Conservation (phyloP, 1,139 yeast species). For the Yamadazyma epiphylla region DNA sequence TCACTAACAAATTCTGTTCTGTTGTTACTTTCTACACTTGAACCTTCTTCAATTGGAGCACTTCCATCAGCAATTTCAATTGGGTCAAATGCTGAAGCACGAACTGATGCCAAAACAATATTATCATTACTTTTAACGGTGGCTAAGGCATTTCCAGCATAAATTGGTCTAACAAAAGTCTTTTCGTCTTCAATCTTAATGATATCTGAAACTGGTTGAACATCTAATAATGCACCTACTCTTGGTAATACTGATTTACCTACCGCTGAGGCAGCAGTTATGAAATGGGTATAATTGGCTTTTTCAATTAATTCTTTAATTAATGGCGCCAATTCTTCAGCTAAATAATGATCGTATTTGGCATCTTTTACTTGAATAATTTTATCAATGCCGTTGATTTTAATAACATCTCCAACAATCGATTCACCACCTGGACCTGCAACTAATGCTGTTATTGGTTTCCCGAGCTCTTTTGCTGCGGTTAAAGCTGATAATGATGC, state of each 20-base stretch:
- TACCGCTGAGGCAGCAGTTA: slow-evolving; percentile 78
- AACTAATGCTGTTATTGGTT: slow-evolving; percentile 61
- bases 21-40: slow-evolving; percentile 28
- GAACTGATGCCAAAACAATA: slow-evolving; percentile 65
- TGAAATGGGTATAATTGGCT: slow-evolving; percentile 56
- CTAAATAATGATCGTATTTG: slow-evolving; percentile 53
- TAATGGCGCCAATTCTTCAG: slow-evolving; percentile 65
- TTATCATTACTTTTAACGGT: slow-evolving; percentile 73
- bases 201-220: slow-evolving; percentile 85
- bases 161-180: slow-evolving; percentile 89
- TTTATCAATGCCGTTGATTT: slow-evolving; percentile 39
- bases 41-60: slow-evolving; percentile 48
- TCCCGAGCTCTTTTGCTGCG: slow-evolving; percentile 63
- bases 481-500: slow-evolving; percentile 63
- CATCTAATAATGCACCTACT: slow-evolving; percentile 77
- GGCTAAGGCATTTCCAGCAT: slow-evolving; percentile 91
- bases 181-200: slow-evolving; percentile 59
- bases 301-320: slow-evolving; percentile 42
- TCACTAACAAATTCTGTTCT: slow-evolving; percentile 65
- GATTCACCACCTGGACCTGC: slow-evolving; percentile 51
- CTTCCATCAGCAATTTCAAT: slow-evolving; percentile 34
- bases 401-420: slow-evolving; percentile 34
- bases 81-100: slow-evolving; percentile 82
- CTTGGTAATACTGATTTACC: slow-evolving; percentile 89
- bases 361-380: slow-evolving; percentile 49